phyloP scores from a whole-genome alignment of 208 protist species.

The Trypanosoma mega region DNA sequence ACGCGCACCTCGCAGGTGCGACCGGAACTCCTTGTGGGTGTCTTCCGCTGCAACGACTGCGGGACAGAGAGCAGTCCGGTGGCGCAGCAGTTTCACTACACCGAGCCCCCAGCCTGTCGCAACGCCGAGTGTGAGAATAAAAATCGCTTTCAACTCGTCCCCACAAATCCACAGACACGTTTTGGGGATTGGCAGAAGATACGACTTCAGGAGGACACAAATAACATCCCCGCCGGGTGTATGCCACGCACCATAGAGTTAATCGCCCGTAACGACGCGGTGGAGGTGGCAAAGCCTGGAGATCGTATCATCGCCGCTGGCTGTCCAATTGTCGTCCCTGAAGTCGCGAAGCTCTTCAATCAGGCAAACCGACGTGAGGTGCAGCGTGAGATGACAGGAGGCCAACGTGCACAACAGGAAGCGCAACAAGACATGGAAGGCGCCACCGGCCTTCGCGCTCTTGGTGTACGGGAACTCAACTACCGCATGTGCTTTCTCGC shows the following conservation, averaged over 20 bases:
- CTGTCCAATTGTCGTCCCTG: constrained; percentile 98
- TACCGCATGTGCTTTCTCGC: constrained; percentile 98
- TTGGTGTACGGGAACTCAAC: constrained; percentile 97
- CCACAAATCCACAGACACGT: constrained; percentile 70
- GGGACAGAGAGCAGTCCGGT: constrained; percentile 84
- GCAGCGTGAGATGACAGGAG: constrained; percentile 80
- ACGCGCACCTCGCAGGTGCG: constrained; percentile 98
- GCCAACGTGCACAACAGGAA: constrained; percentile 77
- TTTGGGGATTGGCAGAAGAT: constrained; percentile 99
- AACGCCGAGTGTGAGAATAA: constrained; percentile 93
- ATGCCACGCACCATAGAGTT: constrained; percentile 98
- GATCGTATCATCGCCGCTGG: constrained; percentile 96
- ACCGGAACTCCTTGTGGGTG: constrained; percentile 97
- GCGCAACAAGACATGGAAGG: constrained; percentile 91
- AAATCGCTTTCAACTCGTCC: constrained; percentile 85
- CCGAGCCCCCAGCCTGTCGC: constrained; percentile 91
- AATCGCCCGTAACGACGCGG: constrained; percentile 96
- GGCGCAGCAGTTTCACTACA: constrained; percentile 99
- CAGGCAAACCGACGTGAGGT: constrained; percentile 78
- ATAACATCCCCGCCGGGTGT: constrained; percentile 94
- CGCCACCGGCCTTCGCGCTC: constrained; percentile 93
- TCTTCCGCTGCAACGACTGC: constrained; percentile 98
- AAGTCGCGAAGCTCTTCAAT: constrained; percentile 94
- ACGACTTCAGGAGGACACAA: constrained; percentile 95
- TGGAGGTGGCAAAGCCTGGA: constrained; percentile 98